These are phyloP conservation scores for Globisporangium abappressorium DNA, from an alignment of 352 stramenopile genomes.

Conservation along the genomic window DNA sequence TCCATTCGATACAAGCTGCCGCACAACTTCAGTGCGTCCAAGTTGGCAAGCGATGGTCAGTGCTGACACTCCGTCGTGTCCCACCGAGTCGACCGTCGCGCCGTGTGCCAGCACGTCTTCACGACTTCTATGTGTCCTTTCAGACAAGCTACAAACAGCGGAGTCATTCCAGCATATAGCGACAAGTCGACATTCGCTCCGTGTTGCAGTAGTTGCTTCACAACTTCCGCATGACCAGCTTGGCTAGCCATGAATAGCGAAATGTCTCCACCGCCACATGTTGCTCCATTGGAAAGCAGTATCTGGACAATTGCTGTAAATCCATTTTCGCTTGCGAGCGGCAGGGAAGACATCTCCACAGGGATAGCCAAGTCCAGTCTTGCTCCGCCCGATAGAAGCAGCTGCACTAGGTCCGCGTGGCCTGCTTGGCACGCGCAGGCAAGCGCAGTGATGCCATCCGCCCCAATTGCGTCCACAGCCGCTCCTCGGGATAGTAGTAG, in stretches of 20 bases:
- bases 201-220: neutral
- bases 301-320: neutral
- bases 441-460: too few relatives aligned
- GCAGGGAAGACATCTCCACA: too few relatives aligned
- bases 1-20: neutral
- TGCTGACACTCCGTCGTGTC: neutral
- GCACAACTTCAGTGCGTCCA: neutral
- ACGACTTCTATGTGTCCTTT: neutral
- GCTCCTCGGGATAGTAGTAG: neutral
- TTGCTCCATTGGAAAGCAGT: neutral
- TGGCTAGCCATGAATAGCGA: constrained; percentile 3
- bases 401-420: too few relatives aligned
- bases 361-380: too few relatives aligned
- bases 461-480: neutral
- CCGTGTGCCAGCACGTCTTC: neutral
- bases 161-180: too few relatives aligned
- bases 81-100: neutral
- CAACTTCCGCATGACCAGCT: neutral
- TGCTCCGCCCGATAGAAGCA: too few relatives aligned
- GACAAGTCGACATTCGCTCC: neutral
- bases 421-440: too few relatives aligned
- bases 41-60: constrained; percentile 3
- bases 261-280: neutral
- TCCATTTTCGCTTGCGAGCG: neutral
- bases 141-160: neutral